Evolutionary conservation across 345 rosid species (phyloP).

Genomic region (Tarenaya hassleriana): DNA sequence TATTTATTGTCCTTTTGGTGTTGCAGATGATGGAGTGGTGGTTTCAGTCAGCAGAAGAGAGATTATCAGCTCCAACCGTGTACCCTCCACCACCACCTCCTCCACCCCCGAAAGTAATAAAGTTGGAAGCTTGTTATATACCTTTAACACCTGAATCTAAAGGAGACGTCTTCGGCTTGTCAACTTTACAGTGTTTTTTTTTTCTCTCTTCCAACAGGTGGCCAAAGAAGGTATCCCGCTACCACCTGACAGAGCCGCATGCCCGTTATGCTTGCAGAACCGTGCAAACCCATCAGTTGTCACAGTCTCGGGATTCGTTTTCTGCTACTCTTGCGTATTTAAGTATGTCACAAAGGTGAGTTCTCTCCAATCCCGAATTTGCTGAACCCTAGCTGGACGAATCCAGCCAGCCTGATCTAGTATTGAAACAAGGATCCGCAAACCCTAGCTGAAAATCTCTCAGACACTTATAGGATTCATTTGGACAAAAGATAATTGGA

Average conservation of each 20-base stretch:
- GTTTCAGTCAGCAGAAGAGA: slow-evolving; percentile 99
- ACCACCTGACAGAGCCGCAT: slow-evolving; percentile 63
- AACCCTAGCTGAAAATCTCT: too few species aligned
- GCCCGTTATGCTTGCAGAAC: slow-evolving; percentile 90
- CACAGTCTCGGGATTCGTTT: slow-evolving; percentile 89
- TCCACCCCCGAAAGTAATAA: slow-evolving; percentile 75
- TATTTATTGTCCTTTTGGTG: slow-evolving; percentile 11
- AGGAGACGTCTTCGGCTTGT: not conserved
- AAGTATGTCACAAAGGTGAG: slow-evolving; percentile 86
- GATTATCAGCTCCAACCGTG: slow-evolving; percentile 96
- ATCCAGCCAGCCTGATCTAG: too few species aligned
- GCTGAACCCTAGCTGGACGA: too few species aligned
- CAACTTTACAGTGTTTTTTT: slow-evolving; percentile 3
- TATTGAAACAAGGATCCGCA: too few species aligned
- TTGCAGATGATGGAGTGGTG: slow-evolving; percentile 99
- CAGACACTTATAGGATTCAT: too few species aligned
- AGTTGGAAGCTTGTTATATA: not conserved
- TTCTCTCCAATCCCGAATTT: slow-evolving; percentile 9
- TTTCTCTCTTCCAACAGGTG: slow-evolving; percentile 38
- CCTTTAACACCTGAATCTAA: slow-evolving; percentile 10
- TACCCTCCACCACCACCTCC: slow-evolving; percentile 99
- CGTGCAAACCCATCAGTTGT: slow-evolving; percentile 94
- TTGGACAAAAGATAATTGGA: too few species aligned
- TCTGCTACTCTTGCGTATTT: slow-evolving; percentile 91
- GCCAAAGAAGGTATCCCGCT: slow-evolving; percentile 85